phyloP scores from a whole-genome alignment of 352 stramenopile species.

The Phytophthora hibernalis region DNA sequence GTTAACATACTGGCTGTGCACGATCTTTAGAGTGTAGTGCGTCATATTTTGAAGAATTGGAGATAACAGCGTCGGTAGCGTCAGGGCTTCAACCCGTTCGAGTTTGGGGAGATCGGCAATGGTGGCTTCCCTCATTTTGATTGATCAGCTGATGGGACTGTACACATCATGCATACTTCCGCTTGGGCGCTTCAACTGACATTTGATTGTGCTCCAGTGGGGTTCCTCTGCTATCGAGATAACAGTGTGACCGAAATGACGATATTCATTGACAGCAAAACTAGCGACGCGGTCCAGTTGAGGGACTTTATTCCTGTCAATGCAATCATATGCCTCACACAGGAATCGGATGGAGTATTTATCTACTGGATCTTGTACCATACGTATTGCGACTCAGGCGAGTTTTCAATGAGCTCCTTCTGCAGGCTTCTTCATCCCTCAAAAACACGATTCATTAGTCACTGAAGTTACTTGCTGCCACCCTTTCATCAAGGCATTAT shows the following conservation, averaged over 20 bases:
- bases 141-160: not conserved
- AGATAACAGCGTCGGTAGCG: not conserved
- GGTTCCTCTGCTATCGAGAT: not conserved
- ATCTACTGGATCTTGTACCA: not conserved
- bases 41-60: not conserved
- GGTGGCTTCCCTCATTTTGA: not conserved
- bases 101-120: not conserved
- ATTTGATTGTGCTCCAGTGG: not conserved
- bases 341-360: not conserved
- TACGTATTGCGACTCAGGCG: not conserved
- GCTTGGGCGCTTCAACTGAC: not conserved
- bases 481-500: constrained; percentile 1
- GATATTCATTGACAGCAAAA: not conserved
- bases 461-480: not conserved
- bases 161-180: not conserved
- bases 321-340: not conserved
- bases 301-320: not conserved
- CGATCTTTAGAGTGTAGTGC: not conserved
- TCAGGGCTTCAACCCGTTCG: not conserved
- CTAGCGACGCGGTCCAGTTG: not conserved
- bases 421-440: not conserved
- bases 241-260: not conserved
- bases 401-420: not conserved
- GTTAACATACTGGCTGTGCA: not conserved
- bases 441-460: not conserved